Conservation (phyloP, 2,329 filamentous ascomycete genomes). For the Aspergillus unguis region DNA sequence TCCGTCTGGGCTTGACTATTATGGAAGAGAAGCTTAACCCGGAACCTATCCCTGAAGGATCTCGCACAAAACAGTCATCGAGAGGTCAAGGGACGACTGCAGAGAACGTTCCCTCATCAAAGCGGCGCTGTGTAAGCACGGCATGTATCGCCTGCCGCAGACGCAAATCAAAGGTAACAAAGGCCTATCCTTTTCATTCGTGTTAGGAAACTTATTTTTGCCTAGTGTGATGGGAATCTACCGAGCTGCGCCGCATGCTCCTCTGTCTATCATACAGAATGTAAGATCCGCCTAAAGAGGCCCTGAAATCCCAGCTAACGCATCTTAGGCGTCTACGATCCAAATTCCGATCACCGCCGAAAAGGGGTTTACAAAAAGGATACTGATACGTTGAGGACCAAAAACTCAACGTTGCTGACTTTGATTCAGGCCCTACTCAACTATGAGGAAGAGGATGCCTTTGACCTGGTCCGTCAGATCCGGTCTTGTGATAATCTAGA, state of each 20-base stretch:
- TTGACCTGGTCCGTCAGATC: slow-evolving; percentile 77
- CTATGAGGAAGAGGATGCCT: slow-evolving; percentile 80
- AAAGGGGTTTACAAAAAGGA: slow-evolving; percentile 98
- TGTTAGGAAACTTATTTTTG: slow-evolving; percentile 6
- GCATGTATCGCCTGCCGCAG: slow-evolving; percentile 77
- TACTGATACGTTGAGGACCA: slow-evolving; percentile 80
- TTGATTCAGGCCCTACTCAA: slow-evolving; percentile 90
- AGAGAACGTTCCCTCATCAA: slow-evolving; percentile 40
- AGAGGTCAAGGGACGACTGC: slow-evolving; percentile 31
- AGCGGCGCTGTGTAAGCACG: slow-evolving; percentile 78
- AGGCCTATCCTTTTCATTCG: neutral
- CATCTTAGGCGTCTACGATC: slow-evolving; percentile 80
- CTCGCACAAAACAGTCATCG: slow-evolving; percentile 16
- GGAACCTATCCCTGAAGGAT: slow-evolving; percentile 13
- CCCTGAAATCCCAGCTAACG: slow-evolving; percentile 12
- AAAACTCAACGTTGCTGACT: slow-evolving; percentile 84
- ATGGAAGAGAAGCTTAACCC: slow-evolving; percentile 19
- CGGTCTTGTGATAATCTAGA: slow-evolving; percentile 77
- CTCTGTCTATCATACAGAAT: slow-evolving; percentile 69
- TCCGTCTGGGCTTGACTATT: slow-evolving; percentile 25
- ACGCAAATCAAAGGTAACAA: slow-evolving; percentile 67
- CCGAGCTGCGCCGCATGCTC: slow-evolving; percentile 94
- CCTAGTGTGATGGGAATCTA: slow-evolving; percentile 79
- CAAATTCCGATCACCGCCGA: slow-evolving; percentile 89
- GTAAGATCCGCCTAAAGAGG: slow-evolving; percentile 20